These are phyloP conservation scores for Tephrocybe sp. DNA, from an alignment of 768 basidiomycete species.

Conservation along the genomic window DNA sequence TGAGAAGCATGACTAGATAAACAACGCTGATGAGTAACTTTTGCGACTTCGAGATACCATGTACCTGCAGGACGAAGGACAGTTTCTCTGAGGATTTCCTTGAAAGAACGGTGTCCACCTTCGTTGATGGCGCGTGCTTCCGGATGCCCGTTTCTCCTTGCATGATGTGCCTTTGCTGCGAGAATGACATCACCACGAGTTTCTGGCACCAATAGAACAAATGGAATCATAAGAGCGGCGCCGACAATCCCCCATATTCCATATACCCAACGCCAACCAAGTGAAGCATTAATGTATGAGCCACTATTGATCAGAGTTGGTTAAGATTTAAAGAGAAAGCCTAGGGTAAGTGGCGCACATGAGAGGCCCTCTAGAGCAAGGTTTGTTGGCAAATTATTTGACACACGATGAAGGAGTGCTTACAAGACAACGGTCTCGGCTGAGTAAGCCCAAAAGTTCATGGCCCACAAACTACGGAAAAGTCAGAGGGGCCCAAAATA, in stretches of 20 bases:
- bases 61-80: conserved; percentile 20
- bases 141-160: conserved; percentile 11
- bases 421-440: conserved; percentile 17
- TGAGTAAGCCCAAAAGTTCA: conserved; percentile 23
- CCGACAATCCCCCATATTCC: conserved; percentile 22
- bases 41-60: not conserved
- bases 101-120: conserved; percentile 14
- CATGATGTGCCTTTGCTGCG: conserved; percentile 15
- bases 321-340: not conserved
- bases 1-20: conserved; percentile 20
- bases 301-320: conserved; percentile 5
- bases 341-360: conserved; percentile 6
- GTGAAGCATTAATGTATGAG: conserved; percentile 16
- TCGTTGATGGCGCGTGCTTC: conserved; percentile 21
- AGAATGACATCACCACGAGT: conserved; percentile 21
- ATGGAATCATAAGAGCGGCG: conserved; percentile 15
- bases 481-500: not conserved
- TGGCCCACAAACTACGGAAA: conserved; percentile 18
- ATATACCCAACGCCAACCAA: conserved; percentile 24
- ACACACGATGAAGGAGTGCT: not conserved
- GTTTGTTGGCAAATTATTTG: not conserved
- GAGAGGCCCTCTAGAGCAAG: conserved; percentile 14
- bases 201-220: conserved; percentile 18
- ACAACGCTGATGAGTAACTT: not conserved
- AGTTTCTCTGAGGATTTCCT: conserved; percentile 17